A percentile compares a stretch with the other conserved stretches of the same genome.
Evolutionary conservation across 345 rosid genomes (phyloP).

Genomic region (Jatropha curcas): DNA sequence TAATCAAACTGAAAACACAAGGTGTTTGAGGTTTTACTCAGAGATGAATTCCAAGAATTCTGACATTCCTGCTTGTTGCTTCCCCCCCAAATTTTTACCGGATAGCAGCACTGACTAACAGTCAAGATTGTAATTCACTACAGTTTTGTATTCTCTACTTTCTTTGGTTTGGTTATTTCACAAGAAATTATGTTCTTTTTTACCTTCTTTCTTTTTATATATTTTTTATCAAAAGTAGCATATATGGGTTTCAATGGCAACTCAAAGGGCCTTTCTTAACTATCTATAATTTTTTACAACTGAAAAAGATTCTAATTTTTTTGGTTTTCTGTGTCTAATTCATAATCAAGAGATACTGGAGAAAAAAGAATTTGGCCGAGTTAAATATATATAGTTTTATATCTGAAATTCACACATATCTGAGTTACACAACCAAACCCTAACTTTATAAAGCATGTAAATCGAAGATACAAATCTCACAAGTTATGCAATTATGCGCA

Average conservation of each 20-base stretch:
- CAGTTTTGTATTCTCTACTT: background rate
- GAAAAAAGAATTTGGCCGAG: background rate
- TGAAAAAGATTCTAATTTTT: background rate
- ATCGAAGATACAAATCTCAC: too few relatives aligned
- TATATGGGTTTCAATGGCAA: background rate
- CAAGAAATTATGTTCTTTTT: too few relatives aligned
- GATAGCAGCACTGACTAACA: conserved; percentile 28
- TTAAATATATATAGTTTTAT: background rate
- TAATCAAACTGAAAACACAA: background rate
- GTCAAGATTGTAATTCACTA: conserved; percentile 31
- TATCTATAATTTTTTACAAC: background rate
- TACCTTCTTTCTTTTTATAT: too few relatives aligned
- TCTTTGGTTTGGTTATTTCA: background rate
- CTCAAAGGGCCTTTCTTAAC: background rate
- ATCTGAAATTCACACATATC: background rate
- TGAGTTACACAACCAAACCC: background rate
- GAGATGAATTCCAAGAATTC: too few relatives aligned
- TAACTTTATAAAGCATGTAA: too few relatives aligned
- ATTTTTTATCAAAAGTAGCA: background rate
- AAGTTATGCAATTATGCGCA: background rate
- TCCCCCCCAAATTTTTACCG: conserved; percentile 13
- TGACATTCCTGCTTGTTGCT: too few relatives aligned
- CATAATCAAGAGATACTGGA: background rate
- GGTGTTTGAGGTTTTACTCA: background rate
- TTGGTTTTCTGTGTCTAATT: background rate